phyloP scores from a whole-genome alignment of 2,329 filamentous ascomycete species.

The Xylaria polymorpha region DNA sequence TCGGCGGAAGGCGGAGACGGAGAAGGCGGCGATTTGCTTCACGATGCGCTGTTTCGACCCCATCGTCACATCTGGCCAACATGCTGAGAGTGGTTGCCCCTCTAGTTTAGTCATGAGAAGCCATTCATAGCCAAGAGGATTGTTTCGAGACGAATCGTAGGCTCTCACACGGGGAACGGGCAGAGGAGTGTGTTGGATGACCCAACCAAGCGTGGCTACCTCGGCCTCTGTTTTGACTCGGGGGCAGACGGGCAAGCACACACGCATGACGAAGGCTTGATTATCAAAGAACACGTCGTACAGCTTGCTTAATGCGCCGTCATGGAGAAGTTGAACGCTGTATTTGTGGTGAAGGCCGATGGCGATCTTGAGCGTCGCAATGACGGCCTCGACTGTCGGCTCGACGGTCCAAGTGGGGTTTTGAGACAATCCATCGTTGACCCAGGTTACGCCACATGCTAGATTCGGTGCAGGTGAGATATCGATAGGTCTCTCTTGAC shows the following conservation, averaged over 20 bases:
- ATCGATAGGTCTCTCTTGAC: not conserved
- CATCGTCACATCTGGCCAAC: constrained; percentile 43
- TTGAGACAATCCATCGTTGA: constrained; percentile 7
- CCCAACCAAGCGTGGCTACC: constrained; percentile 49
- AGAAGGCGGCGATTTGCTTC: constrained; percentile 46
- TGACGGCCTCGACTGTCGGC: constrained; percentile 42
- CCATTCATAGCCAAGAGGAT: constrained; percentile 50
- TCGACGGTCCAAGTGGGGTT: constrained; percentile 41
- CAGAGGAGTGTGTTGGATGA: constrained; percentile 41
- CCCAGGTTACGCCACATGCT: constrained; percentile 38
- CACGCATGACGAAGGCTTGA: constrained; percentile 50
- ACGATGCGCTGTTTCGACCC: constrained; percentile 48
- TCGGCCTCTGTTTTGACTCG: constrained; percentile 47
- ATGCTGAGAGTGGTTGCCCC: constrained; percentile 45
- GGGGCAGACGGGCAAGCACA: constrained; percentile 45
- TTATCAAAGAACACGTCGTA: constrained; percentile 41
- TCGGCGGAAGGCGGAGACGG: constrained; percentile 35
- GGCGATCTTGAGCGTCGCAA: constrained; percentile 39
- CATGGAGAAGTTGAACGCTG: constrained; percentile 37
- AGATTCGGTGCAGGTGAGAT: constrained; percentile 2
- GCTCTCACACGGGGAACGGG: constrained; percentile 44
- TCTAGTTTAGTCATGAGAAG: constrained; percentile 47
- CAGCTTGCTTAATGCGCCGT: constrained; percentile 44
- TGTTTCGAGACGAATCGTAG: constrained; percentile 42
- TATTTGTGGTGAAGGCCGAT: constrained; percentile 37